Evolutionary conservation across 2,329 filamentous ascomycete genomes (phyloP), one percentile per base, ranked within the genome.

Genomic region (Ceratocystis smalleyi): DNA sequence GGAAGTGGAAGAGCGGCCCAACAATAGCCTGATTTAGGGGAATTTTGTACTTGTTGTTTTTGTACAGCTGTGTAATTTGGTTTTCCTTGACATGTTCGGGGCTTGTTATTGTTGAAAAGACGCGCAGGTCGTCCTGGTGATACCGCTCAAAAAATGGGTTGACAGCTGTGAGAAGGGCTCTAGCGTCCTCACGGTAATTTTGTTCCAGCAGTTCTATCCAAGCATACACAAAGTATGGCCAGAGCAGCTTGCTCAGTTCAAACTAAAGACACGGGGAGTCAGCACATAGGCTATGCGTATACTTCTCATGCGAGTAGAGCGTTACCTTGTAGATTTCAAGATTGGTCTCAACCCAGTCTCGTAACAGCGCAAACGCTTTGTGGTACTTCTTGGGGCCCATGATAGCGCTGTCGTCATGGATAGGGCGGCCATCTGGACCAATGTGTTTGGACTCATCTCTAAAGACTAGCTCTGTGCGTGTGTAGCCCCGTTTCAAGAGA

Each of bases 221-320:
- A 0, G 89, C 94, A 74, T 99, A 95, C 61, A 97, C 88, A 71
- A 96, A 97, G 0, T 95, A 77, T 0, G 94, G 94, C 91, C 94
- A 99, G 17, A 96, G 77, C 3, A 97, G 78, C 69, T 95, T 91
- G 66, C 84, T 82, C 2, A 99, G 79, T 75, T 99, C 94, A 55
- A 92, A 90, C 84, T 91, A 67, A 12, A 66, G 10, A 55, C 1
- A n/a, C 61, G 71, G 43, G 5, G 7, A 24, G 60, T 68, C 27
- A 64, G 55, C 10, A n/a, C 7, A 15, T 35, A 4, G 17, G 19
- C 7, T 45, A 17, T 27, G 49, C 24, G 15, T 19, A 22, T 15
- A 40, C 10, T 40, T 10, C 35, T 40, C 35, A 40, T 40, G 35
- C 35, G 19, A 57, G 27, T n/a, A 57, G 30, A 17, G 8, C 67